Evolutionary conservation across 345 rosid genomes (phyloP).

Genomic region (Pistacia vera): DNA sequence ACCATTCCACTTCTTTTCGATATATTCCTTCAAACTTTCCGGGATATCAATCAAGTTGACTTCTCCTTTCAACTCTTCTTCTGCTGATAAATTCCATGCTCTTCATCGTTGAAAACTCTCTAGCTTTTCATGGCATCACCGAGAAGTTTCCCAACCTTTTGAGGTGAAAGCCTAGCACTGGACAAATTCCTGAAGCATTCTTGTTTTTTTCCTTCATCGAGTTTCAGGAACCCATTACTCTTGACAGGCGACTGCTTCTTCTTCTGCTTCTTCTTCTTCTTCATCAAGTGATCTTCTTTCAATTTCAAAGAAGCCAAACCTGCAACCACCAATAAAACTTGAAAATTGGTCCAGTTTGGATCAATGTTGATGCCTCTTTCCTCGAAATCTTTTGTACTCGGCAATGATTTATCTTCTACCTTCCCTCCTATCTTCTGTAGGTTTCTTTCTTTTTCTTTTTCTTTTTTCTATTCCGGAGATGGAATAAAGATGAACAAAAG

Average conservation of each 20-base stretch:
- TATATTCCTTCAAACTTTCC: background rate
- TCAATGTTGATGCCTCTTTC: background rate
- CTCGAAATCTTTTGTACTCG: constrained; percentile 2
- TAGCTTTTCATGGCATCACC: background rate
- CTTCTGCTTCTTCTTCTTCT: too few relatives aligned
- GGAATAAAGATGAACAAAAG: too few relatives aligned
- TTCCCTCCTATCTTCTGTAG: too few relatives aligned
- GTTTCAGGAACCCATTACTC: background rate
- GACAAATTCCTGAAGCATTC: background rate
- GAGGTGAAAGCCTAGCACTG: too few relatives aligned
- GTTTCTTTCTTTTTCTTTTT: too few relatives aligned
- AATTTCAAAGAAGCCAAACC: constrained; percentile 2
- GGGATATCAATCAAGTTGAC: background rate
- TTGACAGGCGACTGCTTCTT: background rate
- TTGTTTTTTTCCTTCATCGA: background rate
- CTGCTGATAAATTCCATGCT: background rate
- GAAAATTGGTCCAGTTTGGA: background rate
- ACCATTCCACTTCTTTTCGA: background rate
- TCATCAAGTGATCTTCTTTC: background rate
- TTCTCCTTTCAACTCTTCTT: too few relatives aligned
- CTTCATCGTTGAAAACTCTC: background rate
- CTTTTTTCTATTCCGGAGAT: too few relatives aligned
- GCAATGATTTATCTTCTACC: background rate
- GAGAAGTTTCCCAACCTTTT: background rate
- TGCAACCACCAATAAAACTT: background rate